Conservation (phyloP, 345 rosid species). For the Lepidium africanum region DNA sequence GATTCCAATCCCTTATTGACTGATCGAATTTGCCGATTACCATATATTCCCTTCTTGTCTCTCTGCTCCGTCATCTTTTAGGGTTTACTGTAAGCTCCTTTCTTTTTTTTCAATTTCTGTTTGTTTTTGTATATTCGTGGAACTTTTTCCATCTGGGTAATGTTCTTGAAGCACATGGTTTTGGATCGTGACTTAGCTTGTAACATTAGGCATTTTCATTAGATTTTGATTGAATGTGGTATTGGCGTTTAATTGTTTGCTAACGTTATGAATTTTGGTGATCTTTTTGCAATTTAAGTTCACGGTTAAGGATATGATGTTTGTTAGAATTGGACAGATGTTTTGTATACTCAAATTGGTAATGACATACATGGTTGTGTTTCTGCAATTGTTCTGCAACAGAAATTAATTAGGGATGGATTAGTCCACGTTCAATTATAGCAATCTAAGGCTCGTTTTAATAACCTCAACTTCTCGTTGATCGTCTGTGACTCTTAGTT, state of each 20-base stretch:
- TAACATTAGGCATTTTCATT: neutral
- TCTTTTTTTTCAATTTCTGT: neutral
- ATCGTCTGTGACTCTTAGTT: neutral
- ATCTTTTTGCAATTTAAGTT: neutral
- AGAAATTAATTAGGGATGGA: too few species aligned
- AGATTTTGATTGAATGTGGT: neutral
- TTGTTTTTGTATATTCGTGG: neutral
- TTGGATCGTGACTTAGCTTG: conserved; percentile 1
- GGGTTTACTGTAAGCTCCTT: conserved; percentile 24
- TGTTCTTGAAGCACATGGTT: neutral
- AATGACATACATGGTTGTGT: neutral
- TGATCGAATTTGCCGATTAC: neutral
- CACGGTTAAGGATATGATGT: neutral
- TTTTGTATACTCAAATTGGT: too few species aligned
- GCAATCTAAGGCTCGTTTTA: neutral
- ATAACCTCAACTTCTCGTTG: neutral
- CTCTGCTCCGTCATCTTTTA: conserved; percentile 16
- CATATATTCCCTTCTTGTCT: neutral
- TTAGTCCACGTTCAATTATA: neutral
- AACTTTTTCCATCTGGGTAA: neutral
- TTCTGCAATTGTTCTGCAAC: neutral
- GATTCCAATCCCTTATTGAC: neutral
- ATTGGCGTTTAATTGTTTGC: too few species aligned
- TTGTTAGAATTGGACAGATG: too few species aligned
- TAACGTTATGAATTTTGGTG: neutral